Percentiles rank a stretch among this genome's conserved stretches.
These are phyloP conservation scores for Monosporozyma siamensis DNA, from an alignment of 805 yeast genomes.

Conservation along the genomic window DNA sequence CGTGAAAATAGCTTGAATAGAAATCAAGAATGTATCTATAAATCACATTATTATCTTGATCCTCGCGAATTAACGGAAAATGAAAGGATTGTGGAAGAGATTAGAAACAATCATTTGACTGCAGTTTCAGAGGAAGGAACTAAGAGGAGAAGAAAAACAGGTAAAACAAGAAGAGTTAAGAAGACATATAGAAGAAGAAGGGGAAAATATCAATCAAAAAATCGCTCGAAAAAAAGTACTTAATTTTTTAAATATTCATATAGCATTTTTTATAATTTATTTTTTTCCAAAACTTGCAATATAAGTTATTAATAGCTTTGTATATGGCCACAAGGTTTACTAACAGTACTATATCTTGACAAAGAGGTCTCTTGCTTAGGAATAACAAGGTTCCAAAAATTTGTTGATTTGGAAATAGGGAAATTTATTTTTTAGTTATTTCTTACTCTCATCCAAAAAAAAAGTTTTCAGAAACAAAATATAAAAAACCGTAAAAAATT, in stretches of 20 bases:
- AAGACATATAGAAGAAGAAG: slow-evolving; percentile 1
- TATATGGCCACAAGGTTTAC: no score
- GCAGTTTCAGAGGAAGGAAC: neutral
- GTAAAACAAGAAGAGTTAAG: neutral
- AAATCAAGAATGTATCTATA: neutral
- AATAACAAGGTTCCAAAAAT: no score
- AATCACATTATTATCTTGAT: neutral
- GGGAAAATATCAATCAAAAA: neutral
- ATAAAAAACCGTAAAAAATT: no score
- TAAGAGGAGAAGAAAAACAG: neutral
- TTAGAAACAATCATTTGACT: neutral
- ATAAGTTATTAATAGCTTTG: no score
- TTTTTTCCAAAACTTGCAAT: no score
- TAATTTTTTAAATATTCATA: neutral
- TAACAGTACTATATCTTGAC: no score
- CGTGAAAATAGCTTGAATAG: neutral
- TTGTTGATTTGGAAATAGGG: no score
- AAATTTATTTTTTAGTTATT: no score
- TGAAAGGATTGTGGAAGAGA: neutral
- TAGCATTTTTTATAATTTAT: neutral
- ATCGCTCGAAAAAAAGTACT: neutral
- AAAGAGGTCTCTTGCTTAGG: no score
- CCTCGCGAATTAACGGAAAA: neutral
- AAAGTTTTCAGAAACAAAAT: no score
- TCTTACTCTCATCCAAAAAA: no score